phyloP scores from a whole-genome alignment of 2,329 filamentous ascomycete species.

The Zarea fungicola region DNA sequence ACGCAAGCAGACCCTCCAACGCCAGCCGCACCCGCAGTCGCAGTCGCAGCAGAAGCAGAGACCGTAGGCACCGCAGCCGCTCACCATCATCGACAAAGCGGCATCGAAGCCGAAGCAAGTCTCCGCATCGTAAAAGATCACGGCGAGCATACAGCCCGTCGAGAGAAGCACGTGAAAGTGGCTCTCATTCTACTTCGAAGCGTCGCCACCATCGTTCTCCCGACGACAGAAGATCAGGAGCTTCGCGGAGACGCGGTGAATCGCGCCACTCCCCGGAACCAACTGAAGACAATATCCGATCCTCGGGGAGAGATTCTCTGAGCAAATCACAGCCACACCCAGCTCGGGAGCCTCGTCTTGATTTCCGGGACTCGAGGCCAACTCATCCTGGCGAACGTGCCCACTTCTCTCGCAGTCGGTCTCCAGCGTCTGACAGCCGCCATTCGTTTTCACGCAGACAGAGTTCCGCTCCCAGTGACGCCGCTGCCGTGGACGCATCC shows the following conservation, averaged over 20 bases:
- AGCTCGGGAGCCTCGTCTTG: constrained; percentile 21
- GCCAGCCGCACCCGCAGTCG: constrained; percentile 29
- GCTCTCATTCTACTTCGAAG: constrained; percentile 30
- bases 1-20: constrained; percentile 27
- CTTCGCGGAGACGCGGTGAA: constrained; percentile 26
- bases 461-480: background rate
- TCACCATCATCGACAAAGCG: constrained; percentile 38
- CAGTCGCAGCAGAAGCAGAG: constrained; percentile 31
- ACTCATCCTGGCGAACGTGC: constrained; percentile 17
- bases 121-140: constrained; percentile 37
- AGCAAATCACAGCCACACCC: constrained; percentile 23
- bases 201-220: constrained; percentile 29
- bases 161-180: constrained; percentile 35
- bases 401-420: constrained; percentile 22
- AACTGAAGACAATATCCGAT: constrained; percentile 17
- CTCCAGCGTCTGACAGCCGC: constrained; percentile 18
- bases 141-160: constrained; percentile 32
- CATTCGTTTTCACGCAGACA: constrained; percentile 17
- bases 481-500: constrained; percentile 35
- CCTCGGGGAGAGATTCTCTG: constrained; percentile 19
- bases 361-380: constrained; percentile 21
- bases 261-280: constrained; percentile 25
- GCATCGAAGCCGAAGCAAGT: constrained; percentile 37
- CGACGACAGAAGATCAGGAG: constrained; percentile 24
- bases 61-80: constrained; percentile 24